These are phyloP conservation scores for Pythium plurisporium DNA, from an alignment of 352 stramenopile species.

Conservation along the genomic window DNA sequence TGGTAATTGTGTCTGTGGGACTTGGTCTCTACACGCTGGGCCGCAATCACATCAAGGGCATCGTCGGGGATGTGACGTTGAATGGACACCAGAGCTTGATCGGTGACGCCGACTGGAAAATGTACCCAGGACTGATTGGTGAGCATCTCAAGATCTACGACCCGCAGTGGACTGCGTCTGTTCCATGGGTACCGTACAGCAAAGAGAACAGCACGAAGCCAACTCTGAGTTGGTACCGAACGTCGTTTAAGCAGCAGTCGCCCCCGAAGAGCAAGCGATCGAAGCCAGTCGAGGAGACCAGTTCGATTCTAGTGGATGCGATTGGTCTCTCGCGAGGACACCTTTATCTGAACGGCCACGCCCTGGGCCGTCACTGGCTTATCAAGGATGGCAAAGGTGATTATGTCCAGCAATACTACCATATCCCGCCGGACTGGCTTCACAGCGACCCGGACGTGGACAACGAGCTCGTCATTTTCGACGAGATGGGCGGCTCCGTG, in stretches of 20 bases:
- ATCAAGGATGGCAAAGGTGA: constrained; percentile 38
- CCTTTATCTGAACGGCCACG: constrained; percentile 59
- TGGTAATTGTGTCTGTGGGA: constrained; percentile 54
- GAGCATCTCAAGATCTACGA: constrained; percentile 61
- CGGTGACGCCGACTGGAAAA: constrained; percentile 33
- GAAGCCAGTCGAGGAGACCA: constrained; percentile 22
- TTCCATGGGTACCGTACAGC: constrained; percentile 35
- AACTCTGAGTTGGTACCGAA: constrained; percentile 53
- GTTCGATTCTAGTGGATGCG: constrained; percentile 55
- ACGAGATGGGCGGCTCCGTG: constrained; percentile 52
- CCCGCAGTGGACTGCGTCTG: constrained; percentile 38
- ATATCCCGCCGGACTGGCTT: constrained; percentile 58
- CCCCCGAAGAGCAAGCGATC: constrained; percentile 10
- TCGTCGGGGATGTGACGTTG: constrained; percentile 48
- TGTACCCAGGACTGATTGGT: constrained; percentile 56
- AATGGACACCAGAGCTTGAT: constrained; percentile 31
- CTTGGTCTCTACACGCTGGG: constrained; percentile 54
- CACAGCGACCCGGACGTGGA: constrained; percentile 16
- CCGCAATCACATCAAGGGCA: constrained; percentile 48
- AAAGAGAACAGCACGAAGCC: constrained; percentile 7
- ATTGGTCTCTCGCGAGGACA: constrained; percentile 54
- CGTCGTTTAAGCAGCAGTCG: constrained; percentile 30
- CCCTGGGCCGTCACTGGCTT: constrained; percentile 67
- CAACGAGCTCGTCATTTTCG: constrained; percentile 61
- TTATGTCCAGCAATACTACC: constrained; percentile 67